These are phyloP conservation scores for Hypoxylon sp. DNA, from an alignment of 2,329 filamentous ascomycete genomes.

Conservation along the genomic window DNA sequence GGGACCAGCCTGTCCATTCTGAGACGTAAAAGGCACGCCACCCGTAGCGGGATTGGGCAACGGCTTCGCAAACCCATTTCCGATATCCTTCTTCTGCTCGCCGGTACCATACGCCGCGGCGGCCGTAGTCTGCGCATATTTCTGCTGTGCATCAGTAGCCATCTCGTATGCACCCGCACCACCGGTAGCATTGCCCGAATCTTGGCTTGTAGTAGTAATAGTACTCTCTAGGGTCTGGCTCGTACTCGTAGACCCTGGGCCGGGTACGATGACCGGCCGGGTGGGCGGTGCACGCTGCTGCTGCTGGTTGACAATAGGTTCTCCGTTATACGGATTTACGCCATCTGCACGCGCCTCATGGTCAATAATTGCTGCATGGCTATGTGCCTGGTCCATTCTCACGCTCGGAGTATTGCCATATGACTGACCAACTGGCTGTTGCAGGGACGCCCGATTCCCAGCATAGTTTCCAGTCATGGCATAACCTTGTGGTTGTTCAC, in stretches of 20 bases:
- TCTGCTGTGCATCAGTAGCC: conserved; percentile 37
- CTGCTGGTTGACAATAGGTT: conserved; percentile 54
- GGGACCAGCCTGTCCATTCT: conserved; percentile 39
- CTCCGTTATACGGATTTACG: conserved; percentile 70
- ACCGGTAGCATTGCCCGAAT: conserved; percentile 40
- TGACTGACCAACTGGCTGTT: conserved; percentile 52
- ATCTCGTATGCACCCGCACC: conserved; percentile 42
- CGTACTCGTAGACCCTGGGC: conserved; percentile 37
- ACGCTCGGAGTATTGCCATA: conserved; percentile 64
- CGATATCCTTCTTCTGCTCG: conserved; percentile 20
- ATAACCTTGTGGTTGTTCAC: conserved; percentile 49
- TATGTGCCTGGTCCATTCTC: conserved; percentile 65
- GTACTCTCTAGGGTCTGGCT: conserved; percentile 40
- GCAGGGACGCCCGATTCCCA: conserved; percentile 34
- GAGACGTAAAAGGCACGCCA: conserved; percentile 32
- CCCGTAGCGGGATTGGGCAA: conserved; percentile 28
- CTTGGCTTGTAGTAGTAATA: conserved; percentile 43
- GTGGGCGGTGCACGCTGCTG: conserved; percentile 36
- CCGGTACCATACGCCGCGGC: conserved; percentile 4
- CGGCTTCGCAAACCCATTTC: conserved; percentile 45
- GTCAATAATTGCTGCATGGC: conserved; percentile 65
- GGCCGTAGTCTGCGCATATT: conserved; percentile 17
- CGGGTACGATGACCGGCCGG: conserved; percentile 44
- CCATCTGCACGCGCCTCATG: conserved; percentile 68
- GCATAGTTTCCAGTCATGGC: conserved; percentile 36